Conservation (phyloP, 208 protist species). For the Trypanosoma boissoni region DNA sequence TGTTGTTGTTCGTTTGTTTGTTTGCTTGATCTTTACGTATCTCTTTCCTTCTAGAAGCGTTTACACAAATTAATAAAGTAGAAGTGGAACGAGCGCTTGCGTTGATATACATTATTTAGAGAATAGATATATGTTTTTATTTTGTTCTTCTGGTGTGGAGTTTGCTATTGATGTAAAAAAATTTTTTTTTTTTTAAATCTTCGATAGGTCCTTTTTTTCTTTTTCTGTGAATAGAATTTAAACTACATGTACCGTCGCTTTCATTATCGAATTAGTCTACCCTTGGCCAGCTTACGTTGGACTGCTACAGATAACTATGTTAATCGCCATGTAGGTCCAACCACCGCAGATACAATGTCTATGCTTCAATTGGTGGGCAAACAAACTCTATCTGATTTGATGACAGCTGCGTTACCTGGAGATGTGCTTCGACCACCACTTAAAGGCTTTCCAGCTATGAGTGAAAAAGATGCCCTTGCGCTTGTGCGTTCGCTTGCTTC, state of each 20-base stretch:
- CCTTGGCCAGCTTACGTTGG: conserved; percentile 20
- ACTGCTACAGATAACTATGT: conserved; percentile 84
- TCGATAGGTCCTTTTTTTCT: not conserved
- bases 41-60: too few species aligned
- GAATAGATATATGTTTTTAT: conserved; percentile 7
- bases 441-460: conserved; percentile 40
- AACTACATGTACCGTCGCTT: conserved; percentile 43
- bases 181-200: conserved; percentile 6
- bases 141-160: conserved; percentile 1
- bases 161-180: conserved; percentile 2
- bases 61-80: too few species aligned
- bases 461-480: conserved; percentile 70
- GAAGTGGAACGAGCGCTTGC: too few species aligned
- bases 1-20: conserved; percentile 9
- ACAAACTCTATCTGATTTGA: conserved; percentile 74
- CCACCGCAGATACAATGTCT: conserved; percentile 61
- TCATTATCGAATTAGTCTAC: conserved; percentile 7
- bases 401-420: conserved; percentile 66
- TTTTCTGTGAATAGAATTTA: not conserved
- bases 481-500: conserved; percentile 46
- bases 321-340: conserved; percentile 91
- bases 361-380: conserved; percentile 90
- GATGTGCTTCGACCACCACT: conserved; percentile 58
- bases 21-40: not conserved
- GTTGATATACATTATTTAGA: too few species aligned